Base-by-base conservation (phyloP, 164 flowering plant species). In the Pachysandra terminalis region DNA sequence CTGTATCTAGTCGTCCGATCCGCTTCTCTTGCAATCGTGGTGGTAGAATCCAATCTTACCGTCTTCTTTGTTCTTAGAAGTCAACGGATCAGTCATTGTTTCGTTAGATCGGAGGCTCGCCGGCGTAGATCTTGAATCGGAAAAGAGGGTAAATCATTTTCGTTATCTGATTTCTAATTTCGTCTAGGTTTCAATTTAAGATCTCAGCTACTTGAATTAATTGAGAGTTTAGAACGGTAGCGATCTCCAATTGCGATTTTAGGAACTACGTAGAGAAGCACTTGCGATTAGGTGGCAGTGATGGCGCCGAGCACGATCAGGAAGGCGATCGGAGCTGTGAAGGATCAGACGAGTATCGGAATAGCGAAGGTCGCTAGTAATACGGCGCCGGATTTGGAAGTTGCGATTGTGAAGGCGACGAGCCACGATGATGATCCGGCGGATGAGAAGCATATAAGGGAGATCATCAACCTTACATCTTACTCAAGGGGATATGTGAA, bases 271-370 rank as follows among this genome's bases (percentile, higher is more conserved):
- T 3, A 27, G 68, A 54, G 40, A 26, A 21, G 49, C 35, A 32
- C 7, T 32, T 32, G 59, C 10, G 51, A 26, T 45, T 13, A 12
- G n/a, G n/a, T 63, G 54, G 73, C 56, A 48, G 27, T 23, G 51
- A 88, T 88, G 95, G 83, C 87, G 2, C 76, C 87, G 8, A 81
- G 83, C 75, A 80, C 85, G 56, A 77, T 89, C 57, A 76, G 89
- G 35, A 86, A 82, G 78, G 97, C 93, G 64, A 80, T 91, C 21
- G 97, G 96, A 21, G 90, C 90, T 0, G 89, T 91, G 67, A 91
- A 91, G 69, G 97, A 89, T 66, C 90, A 87, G 61, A 89, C 97
- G 16, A 91, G 93, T 76, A 90, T 91, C 1, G 75, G 96, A 64
- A 54, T 91, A 17, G 97, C 97, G 7, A 91, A 86, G 70, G 93